Evolutionary conservation across 75 land plant genomes (phyloP), one percentile per base, ranked within the genome.

Genomic region (Cunninghamia lanceolata): DNA sequence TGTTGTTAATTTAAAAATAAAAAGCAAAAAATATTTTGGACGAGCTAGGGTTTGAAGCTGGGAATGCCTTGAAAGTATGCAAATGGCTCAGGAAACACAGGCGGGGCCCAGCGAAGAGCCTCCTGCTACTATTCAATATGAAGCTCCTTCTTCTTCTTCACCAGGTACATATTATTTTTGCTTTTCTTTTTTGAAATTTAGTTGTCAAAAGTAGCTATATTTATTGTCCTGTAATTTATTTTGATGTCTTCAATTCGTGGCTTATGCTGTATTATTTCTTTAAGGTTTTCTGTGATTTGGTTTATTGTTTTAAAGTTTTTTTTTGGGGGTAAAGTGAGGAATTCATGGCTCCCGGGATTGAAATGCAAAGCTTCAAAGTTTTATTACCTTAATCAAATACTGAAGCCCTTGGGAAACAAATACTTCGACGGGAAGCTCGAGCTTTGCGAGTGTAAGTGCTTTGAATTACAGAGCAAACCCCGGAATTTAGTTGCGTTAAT

Each of bases 61-160:
- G 82, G 82, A 80, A 80, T 80, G 82, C n/a, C 4, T 3, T 80
- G 82, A 80, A 45, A 80, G 10, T 30, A 80, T 80, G 82, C 82
- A 80, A 46, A 40, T 46, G 14, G 43, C 19, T 45, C 28, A 80
- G 21, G 82, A 80, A 45, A 28, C 46, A n/a, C 50, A 80, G 47
- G 50, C 50, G 30, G 50, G 50, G 21, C 82, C 50, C 8, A 80
- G 82, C 46, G 50, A 21, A 28, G 82, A 80, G 82, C 13, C 50
- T 46, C 82, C 30, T 16, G 25, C 82, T 63, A 63, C n/a, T 9
- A 46, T 46, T 77, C 42, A 77, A 25, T 43, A 25, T 80, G 82
- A n/a, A 80, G 82, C 50, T 43, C 14, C 82, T 43, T n/a, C 82
- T 80, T 39, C 43, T 39, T 45, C 82, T 9, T 4, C 82, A 9